Evolutionary conservation across 2,329 filamentous ascomycete species (phyloP).

Genomic region (Neofusicoccum kwambonambiense): DNA sequence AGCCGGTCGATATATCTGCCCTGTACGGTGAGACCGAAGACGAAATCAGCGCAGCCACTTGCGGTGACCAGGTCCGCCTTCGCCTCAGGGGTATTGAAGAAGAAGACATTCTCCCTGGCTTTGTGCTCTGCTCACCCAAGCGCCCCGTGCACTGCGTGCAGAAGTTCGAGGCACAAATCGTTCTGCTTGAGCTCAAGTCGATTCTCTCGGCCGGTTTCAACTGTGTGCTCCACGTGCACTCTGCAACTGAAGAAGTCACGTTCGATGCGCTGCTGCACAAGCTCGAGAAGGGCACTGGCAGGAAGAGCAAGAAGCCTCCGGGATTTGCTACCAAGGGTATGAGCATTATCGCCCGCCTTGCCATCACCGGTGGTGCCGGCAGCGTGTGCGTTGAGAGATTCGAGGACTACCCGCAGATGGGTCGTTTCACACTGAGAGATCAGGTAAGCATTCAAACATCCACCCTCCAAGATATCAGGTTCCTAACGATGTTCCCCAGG

Average conservation of each 20-base stretch:
- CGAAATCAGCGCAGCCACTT: slow-evolving; percentile 76
- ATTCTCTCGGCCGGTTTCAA: slow-evolving; percentile 96
- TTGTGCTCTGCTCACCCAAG: slow-evolving; percentile 93
- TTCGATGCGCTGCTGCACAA: slow-evolving; percentile 87
- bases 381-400: slow-evolving; percentile 91
- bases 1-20: slow-evolving; percentile 75
- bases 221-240: slow-evolving; percentile 95
- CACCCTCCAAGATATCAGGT: neutral
- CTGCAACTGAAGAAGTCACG: slow-evolving; percentile 95
- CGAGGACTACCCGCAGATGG: slow-evolving; percentile 83
- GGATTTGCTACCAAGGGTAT: slow-evolving; percentile 81
- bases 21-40: slow-evolving; percentile 96
- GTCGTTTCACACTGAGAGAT: slow-evolving; percentile 28
- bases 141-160: slow-evolving; percentile 87
- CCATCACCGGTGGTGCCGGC: slow-evolving; percentile 81
- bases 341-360: slow-evolving; percentile 88
- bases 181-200: slow-evolving; percentile 88
- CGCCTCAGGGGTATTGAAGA: slow-evolving; percentile 94
- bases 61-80: slow-evolving; percentile 91
- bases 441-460: slow-evolving; percentile 22
- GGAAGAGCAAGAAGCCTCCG: slow-evolving; percentile 90
- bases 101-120: slow-evolving; percentile 92
- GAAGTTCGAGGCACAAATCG: slow-evolving; percentile 93
- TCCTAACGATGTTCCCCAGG: slow-evolving; percentile 54
- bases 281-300: slow-evolving; percentile 87